Percentiles rank a stretch among this genome's conserved stretches.
These are phyloP conservation scores for Theileria sp. DNA, from an alignment of 169 alveolate genomes.

Conservation along the genomic window DNA sequence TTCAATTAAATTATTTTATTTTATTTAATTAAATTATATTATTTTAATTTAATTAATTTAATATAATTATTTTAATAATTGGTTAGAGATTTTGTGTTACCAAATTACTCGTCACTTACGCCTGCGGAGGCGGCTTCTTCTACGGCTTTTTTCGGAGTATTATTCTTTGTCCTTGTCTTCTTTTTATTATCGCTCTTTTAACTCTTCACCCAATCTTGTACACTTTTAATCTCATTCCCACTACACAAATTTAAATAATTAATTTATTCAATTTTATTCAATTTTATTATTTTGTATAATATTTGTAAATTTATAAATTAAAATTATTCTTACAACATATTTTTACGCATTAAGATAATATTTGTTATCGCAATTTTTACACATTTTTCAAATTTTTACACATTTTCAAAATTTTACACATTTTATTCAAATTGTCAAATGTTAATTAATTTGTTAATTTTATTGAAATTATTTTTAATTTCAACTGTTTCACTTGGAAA, in stretches of 20 bases:
- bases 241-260: too few relatives aligned
- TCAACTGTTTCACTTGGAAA: too few relatives aligned
- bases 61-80: not conserved
- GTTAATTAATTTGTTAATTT: not conserved
- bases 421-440: too few relatives aligned
- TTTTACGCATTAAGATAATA: too few relatives aligned
- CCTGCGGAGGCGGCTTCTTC: constrained; percentile 18
- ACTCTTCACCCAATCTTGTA: not conserved
- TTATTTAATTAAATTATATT: not conserved
- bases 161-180: constrained; percentile 3
- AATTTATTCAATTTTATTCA: not conserved
- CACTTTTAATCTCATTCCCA: not conserved
- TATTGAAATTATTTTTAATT: not conserved
- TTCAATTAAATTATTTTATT: too few relatives aligned
- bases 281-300: too few relatives aligned
- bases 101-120: constrained; percentile 2
- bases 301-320: too few relatives aligned
- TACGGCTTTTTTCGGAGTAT: not conserved
- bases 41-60: not conserved
- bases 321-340: not conserved
- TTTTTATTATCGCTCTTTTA: constrained; percentile 12
- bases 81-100: constrained; percentile 7
- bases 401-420: too few relatives aligned
- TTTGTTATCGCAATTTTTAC: too few relatives aligned
- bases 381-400: too few relatives aligned